Evolutionary conservation across 805 yeast genomes (phyloP).

Genomic region (Pichia cephalocereana): DNA sequence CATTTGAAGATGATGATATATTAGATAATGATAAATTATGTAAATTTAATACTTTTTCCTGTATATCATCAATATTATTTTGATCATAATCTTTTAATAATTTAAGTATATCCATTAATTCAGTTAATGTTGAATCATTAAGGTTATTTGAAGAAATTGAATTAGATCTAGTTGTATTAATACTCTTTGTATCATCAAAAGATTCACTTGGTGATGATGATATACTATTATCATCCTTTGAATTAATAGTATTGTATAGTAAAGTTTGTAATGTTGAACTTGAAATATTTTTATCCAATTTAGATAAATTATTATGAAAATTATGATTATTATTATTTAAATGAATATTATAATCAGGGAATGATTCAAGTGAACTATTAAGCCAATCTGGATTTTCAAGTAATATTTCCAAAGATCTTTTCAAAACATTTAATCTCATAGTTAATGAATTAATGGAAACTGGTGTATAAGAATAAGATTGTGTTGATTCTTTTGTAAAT

Average conservation of each 20-base stretch:
- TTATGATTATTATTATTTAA: background rate
- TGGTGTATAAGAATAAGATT: constrained; percentile 78
- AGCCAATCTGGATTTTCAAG: constrained; percentile 47
- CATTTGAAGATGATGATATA: constrained; percentile 20
- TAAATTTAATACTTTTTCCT: constrained; percentile 38
- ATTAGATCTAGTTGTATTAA: constrained; percentile 1
- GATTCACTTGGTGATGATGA: background rate
- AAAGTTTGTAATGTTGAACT: constrained; percentile 39
- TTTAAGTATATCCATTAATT: constrained; percentile 2
- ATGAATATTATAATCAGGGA: constrained; percentile 4
- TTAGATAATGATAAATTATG: constrained; percentile 48
- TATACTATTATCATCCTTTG: background rate
- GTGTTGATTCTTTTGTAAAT: constrained; percentile 73
- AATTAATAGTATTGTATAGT: constrained; percentile 22
- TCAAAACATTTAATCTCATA: constrained; percentile 62
- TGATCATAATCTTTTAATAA: constrained; percentile 1
- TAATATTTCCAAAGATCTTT: constrained; percentile 66
- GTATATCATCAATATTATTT: constrained; percentile 16
- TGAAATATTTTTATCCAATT: constrained; percentile 35
- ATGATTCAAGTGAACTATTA: constrained; percentile 17
- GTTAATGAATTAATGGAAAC: constrained; percentile 75
- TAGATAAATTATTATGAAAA: constrained; percentile 11
- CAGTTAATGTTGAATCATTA: background rate
- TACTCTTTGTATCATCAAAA: background rate
- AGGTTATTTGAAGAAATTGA: background rate